A percentile compares a stretch with the other conserved stretches of the same genome.
phyloP scores from a whole-genome alignment of 2,329 filamentous ascomycete genomes.

The Didymella segeticola region DNA sequence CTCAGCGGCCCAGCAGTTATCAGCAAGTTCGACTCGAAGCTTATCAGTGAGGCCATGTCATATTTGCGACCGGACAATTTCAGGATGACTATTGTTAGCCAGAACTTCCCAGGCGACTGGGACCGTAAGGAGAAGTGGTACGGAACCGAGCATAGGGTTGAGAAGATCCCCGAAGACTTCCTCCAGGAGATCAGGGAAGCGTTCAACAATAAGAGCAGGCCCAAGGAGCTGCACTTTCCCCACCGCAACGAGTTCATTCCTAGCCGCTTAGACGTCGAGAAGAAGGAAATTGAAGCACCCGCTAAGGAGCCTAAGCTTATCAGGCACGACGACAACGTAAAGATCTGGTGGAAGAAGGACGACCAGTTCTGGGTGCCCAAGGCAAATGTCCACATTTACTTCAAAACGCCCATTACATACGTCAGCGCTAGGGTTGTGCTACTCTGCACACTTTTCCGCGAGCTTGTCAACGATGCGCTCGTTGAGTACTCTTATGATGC shows the following conservation, averaged over 20 bases:
- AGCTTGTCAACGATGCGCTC: constrained; percentile 85
- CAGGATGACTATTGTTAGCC: constrained; percentile 80
- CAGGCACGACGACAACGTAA: constrained; percentile 78
- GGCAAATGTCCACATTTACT: constrained; percentile 81
- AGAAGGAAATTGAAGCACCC: constrained; percentile 83
- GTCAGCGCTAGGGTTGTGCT: constrained; percentile 79
- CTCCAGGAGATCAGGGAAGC: constrained; percentile 73
- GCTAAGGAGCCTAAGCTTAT: constrained; percentile 79
- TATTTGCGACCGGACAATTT: constrained; percentile 88
- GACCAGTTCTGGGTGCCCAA: constrained; percentile 98
- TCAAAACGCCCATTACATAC: constrained; percentile 80
- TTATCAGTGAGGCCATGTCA: constrained; percentile 75
- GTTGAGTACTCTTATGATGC: constrained; percentile 96
- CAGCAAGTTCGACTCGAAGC: constrained; percentile 78
- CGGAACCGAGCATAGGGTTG: constrained; percentile 87
- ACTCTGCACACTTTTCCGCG: constrained; percentile 80
- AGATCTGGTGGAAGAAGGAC: constrained; percentile 98
- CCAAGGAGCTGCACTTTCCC: constrained; percentile 79
- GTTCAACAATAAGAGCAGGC: constrained; percentile 65
- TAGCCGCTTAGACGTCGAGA: constrained; percentile 90
- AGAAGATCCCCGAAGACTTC: constrained; percentile 79
- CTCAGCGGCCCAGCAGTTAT: constrained; percentile 80
- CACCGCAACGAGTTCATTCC: constrained; percentile 97
- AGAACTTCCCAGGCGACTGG: constrained; percentile 84
- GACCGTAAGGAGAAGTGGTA: constrained; percentile 96